phyloP scores from a whole-genome alignment of 805 yeast species.

The Wickerhamiella alocasiicola region DNA sequence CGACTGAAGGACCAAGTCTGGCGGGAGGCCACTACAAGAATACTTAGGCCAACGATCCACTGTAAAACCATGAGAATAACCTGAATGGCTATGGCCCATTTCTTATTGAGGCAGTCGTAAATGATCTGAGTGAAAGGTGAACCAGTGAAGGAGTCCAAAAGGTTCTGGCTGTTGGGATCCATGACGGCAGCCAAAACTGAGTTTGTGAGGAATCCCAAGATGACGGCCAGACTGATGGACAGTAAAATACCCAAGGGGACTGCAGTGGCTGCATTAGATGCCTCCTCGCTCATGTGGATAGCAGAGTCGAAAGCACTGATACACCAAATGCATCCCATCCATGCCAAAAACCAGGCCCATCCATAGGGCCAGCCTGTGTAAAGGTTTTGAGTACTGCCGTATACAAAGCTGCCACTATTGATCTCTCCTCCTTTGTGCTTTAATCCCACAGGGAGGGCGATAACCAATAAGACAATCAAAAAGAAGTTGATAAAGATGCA shows the following conservation, averaged over 20 bases:
- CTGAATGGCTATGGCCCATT: too few species aligned
- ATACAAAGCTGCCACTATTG: slow-evolving; percentile 40
- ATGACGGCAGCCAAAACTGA: slow-evolving; percentile 41
- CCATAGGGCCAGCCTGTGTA: slow-evolving; percentile 47
- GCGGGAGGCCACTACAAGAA: slow-evolving; percentile 51
- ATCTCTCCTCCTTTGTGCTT: slow-evolving; percentile 23
- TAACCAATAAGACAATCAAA: slow-evolving; percentile 40
- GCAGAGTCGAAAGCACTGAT: slow-evolving; percentile 62
- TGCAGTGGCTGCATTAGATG: too few species aligned
- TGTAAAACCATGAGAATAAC: slow-evolving; percentile 45
- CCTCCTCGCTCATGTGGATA: slow-evolving; percentile 63
- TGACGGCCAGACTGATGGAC: slow-evolving; percentile 43
- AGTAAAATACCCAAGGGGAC: slow-evolving; percentile 55
- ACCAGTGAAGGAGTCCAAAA: slow-evolving; percentile 37
- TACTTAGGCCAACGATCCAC: slow-evolving; percentile 52
- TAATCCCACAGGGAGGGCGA: slow-evolving; percentile 49
- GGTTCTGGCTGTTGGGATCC: slow-evolving; percentile 32
- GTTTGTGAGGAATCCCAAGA: slow-evolving; percentile 45
- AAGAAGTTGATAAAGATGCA: slow-evolving; percentile 43
- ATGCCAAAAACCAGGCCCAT: slow-evolving; percentile 40
- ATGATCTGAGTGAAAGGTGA: slow-evolving; percentile 55
- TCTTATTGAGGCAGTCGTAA: slow-evolving; percentile 53
- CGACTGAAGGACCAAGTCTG: too few species aligned
- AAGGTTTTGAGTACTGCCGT: slow-evolving; percentile 38
- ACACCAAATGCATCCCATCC: slow-evolving; percentile 64